Conservation (phyloP, 768 basidiomycete species). For the Termitomyces sp. region DNA sequence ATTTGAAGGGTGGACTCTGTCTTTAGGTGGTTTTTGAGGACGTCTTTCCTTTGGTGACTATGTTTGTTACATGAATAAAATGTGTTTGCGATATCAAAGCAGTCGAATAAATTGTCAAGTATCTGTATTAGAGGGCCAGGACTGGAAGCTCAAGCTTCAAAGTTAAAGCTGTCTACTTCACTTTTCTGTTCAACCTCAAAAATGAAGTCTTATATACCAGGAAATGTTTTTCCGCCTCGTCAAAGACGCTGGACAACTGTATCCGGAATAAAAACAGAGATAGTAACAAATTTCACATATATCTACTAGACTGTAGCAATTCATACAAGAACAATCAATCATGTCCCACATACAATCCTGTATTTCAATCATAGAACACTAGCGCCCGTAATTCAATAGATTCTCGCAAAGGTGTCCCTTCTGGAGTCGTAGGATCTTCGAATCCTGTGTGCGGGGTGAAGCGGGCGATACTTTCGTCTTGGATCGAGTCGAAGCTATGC, state of each 20-base stretch:
- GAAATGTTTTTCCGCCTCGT: not conserved
- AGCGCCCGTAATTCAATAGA: constrained; percentile 49
- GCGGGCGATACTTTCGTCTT: constrained; percentile 35
- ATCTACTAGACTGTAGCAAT: too few relatives aligned
- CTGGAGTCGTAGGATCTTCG: constrained; percentile 36
- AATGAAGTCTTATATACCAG: not conserved
- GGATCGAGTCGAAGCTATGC: constrained; percentile 31
- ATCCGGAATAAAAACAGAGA: not conserved
- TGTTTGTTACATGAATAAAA: not conserved
- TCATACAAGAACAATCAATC: not conserved
- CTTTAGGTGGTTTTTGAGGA: not conserved
- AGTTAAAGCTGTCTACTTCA: too few relatives aligned
- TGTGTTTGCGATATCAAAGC: not conserved
- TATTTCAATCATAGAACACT: constrained; percentile 40
- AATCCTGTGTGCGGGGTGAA: constrained; percentile 52
- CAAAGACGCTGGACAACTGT: too few relatives aligned
- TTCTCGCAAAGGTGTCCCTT: constrained; percentile 36
- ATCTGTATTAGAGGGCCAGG: too few relatives aligned
- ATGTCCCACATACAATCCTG: not conserved
- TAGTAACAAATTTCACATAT: not conserved
- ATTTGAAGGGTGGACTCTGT: not conserved
- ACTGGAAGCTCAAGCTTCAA: too few relatives aligned
- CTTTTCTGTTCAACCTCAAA: too few relatives aligned
- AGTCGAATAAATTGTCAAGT: not conserved
- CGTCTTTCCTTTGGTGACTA: not conserved